Conservation (phyloP, 2,329 filamentous ascomycete genomes). For the Xylariaceae sp. region DNA sequence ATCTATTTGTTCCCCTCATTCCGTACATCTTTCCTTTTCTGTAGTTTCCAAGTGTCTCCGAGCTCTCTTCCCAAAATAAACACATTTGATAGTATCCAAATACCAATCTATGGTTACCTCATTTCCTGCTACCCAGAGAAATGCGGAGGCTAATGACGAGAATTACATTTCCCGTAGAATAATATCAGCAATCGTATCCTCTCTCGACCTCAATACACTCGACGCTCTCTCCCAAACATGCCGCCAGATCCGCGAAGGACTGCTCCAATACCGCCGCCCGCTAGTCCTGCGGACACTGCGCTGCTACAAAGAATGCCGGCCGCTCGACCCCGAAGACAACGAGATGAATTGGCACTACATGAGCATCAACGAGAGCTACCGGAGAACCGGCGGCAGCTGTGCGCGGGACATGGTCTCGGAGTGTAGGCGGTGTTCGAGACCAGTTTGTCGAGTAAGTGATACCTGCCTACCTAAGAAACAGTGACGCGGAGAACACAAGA, state of each 20-base stretch:
- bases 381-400: slow-evolving; percentile 69
- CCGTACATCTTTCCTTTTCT: no score
- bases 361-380: slow-evolving; percentile 42
- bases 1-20: slow-evolving; percentile 15
- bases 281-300: slow-evolving; percentile 73
- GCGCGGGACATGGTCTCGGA: slow-evolving; percentile 83
- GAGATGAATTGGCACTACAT: slow-evolving; percentile 59
- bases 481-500: not conserved
- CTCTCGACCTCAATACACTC: slow-evolving; percentile 82
- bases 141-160: no score
- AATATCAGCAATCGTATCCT: slow-evolving; percentile 67
- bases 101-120: no score
- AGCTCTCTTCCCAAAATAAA: no score
- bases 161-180: slow-evolving; percentile 61
- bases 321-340: slow-evolving; percentile 51
- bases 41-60: no score
- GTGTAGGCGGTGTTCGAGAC: slow-evolving; percentile 71
- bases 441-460: slow-evolving; percentile 73
- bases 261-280: slow-evolving; percentile 73
- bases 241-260: slow-evolving; percentile 69
- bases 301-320: slow-evolving; percentile 67
- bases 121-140: no score
- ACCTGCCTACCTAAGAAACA: not conserved
- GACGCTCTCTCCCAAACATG: slow-evolving; percentile 80
- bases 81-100: no score